phyloP scores from a whole-genome alignment of 169 alveolate genomes.

The Plasmodium gonderi region DNA sequence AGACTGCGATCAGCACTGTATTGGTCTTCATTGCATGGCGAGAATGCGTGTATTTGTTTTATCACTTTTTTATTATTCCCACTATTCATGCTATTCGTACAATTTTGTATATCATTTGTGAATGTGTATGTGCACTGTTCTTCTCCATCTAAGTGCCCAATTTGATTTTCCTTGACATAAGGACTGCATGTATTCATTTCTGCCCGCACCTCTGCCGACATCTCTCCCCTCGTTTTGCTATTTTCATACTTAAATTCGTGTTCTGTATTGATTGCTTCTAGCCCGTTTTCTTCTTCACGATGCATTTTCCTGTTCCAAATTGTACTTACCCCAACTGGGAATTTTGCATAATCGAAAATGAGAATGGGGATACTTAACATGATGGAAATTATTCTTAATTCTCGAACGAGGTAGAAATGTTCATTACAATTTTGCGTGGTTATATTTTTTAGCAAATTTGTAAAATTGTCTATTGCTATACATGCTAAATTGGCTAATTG shows the following conservation, averaged over 20 bases:
- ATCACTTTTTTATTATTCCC: neutral
- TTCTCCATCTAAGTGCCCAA: neutral
- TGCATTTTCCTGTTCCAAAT: neutral
- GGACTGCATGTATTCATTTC: neutral
- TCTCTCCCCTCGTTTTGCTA: neutral
- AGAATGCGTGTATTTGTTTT: too few species aligned
- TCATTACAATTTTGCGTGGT: neutral
- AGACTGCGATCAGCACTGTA: neutral
- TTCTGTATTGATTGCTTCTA: neutral
- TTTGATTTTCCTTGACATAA: neutral
- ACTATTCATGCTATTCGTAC: neutral
- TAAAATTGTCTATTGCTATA: slow-evolving; percentile 50
- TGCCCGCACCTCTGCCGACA: too few species aligned
- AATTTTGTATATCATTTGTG: neutral
- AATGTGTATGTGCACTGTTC: neutral
- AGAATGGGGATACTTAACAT: slow-evolving; percentile 19
- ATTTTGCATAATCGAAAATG: slow-evolving; percentile 22
- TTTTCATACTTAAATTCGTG: neutral
- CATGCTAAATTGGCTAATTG: neutral
- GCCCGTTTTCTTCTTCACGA: neutral
- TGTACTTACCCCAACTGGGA: neutral
- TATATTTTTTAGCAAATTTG: slow-evolving; percentile 20
- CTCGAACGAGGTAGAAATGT: slow-evolving; percentile 39
- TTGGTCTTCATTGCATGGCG: neutral
- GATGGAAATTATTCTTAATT: slow-evolving; percentile 7